Evolutionary conservation across 352 stramenopile species (phyloP).

Genomic region (Phytophthora pseudosyringae): DNA sequence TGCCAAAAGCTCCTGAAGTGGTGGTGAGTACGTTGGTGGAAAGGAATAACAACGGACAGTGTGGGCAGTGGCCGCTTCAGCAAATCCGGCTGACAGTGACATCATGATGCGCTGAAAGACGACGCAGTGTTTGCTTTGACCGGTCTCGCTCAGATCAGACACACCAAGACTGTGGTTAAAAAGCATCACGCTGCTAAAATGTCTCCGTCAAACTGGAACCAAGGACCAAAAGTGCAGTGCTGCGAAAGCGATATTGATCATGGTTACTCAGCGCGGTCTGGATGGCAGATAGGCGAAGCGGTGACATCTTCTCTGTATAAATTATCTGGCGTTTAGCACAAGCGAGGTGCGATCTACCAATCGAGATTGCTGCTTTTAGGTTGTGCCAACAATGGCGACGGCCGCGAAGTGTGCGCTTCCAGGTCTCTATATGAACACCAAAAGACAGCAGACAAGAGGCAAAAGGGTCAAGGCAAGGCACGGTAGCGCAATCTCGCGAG

Average conservation of each 20-base stretch:
- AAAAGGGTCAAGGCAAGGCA: conserved; percentile 14
- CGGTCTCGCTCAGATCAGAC: background rate
- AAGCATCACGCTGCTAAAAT: background rate
- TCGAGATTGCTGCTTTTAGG: conserved; percentile 22
- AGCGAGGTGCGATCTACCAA: conserved; percentile 9
- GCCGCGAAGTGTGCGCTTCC: conserved; percentile 12
- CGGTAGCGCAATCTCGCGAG: background rate
- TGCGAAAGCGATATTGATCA: background rate
- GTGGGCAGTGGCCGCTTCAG: background rate
- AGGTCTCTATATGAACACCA: conserved; percentile 22
- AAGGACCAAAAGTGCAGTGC: background rate
- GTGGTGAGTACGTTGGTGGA: background rate
- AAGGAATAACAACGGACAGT: background rate
- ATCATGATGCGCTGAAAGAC: background rate
- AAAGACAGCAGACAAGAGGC: conserved; percentile 10
- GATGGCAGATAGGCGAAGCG: background rate
- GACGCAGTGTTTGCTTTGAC: too few relatives aligned
- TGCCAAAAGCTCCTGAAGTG: background rate
- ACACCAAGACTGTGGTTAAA: background rate
- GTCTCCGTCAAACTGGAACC: background rate
- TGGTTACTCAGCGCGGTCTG: background rate
- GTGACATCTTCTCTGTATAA: background rate
- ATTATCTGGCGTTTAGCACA: background rate
- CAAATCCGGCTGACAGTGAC: background rate
- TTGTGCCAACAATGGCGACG: conserved; percentile 7